Evolutionary conservation across 2,329 filamentous ascomycete genomes (phyloP).

Genomic region (Colletotrichum somersetense): DNA sequence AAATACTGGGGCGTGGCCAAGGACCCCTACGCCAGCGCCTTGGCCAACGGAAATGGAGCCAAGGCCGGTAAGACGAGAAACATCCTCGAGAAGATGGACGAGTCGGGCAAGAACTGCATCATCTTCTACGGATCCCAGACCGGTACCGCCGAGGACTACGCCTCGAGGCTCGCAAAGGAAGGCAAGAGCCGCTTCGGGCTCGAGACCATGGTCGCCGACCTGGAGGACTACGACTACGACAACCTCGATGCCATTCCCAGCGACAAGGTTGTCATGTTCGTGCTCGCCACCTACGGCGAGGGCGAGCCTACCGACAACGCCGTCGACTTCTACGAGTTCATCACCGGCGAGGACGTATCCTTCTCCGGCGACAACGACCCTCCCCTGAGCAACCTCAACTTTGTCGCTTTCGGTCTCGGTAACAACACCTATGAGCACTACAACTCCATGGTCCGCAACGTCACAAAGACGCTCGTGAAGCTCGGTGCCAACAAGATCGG

Average conservation of each 20-base stretch:
- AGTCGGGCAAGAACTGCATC: conserved; percentile 95
- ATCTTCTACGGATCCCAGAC: conserved; percentile 99
- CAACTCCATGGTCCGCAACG: conserved; percentile 96
- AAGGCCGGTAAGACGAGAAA: conserved; percentile 90
- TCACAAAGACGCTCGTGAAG: conserved; percentile 84
- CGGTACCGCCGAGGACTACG: conserved; percentile 98
- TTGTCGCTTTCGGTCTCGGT: conserved; percentile 93
- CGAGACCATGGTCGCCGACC: conserved; percentile 97
- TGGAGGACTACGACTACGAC: conserved; percentile 98
- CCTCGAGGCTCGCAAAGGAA: conserved; percentile 95
- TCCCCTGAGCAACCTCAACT: conserved; percentile 86
- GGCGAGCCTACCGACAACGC: conserved; percentile 99
- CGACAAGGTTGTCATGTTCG: conserved; percentile 94
- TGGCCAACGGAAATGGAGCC: conserved; percentile 75
- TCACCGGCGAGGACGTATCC: conserved; percentile 82
- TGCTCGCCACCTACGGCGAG: conserved; percentile 97
- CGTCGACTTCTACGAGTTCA: conserved; percentile 98
- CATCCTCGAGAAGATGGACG: conserved; percentile 95
- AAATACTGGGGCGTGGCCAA: conserved; percentile 91
- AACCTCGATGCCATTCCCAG: conserved; percentile 89
- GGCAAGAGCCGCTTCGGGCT: conserved; percentile 95
- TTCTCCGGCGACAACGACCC: conserved; percentile 83
- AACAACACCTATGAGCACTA: conserved; percentile 99
- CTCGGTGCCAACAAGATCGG: conserved; percentile 89
- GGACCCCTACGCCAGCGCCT: conserved; percentile 86